Evolutionary conservation across 2,329 filamentous ascomycete genomes (phyloP).

Genomic region (Tolypocladium endophyticum): DNA sequence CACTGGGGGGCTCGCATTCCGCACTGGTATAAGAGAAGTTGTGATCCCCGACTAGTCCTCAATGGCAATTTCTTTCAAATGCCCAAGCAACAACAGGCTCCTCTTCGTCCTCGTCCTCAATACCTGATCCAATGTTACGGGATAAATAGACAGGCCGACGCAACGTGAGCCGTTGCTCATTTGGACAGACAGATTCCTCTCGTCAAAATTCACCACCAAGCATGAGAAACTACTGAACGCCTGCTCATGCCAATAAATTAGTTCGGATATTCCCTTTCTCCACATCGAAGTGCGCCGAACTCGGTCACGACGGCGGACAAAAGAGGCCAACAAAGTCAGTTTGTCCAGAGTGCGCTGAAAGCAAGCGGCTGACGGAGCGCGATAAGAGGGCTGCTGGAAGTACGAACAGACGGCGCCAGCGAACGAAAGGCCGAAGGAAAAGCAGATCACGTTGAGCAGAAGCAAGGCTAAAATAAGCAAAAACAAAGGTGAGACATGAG

Average conservation of each 20-base stretch:
- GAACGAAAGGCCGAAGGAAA: background rate
- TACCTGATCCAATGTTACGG: background rate
- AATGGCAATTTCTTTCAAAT: background rate
- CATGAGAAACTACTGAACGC: background rate
- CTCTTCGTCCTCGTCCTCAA: background rate
- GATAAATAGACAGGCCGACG: background rate
- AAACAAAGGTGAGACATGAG: constrained; percentile 4
- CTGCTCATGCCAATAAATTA: background rate
- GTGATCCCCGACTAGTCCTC: background rate
- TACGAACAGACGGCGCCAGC: background rate
- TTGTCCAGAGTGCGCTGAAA: background rate
- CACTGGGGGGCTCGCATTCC: background rate
- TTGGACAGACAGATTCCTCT: background rate
- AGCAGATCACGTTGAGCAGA: background rate
- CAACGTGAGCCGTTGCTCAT: background rate
- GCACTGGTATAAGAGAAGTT: background rate
- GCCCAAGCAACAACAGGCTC: background rate
- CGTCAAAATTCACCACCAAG: background rate
- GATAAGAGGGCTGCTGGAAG: background rate
- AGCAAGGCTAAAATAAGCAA: background rate
- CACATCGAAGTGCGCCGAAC: background rate
- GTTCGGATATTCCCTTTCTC: background rate
- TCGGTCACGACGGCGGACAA: background rate
- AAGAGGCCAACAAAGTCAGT: background rate
- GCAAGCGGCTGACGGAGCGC: background rate